These are phyloP conservation scores for Eremothecium gossypii DNA, from an alignment of 1,139 yeast species.

Conservation along the genomic window DNA sequence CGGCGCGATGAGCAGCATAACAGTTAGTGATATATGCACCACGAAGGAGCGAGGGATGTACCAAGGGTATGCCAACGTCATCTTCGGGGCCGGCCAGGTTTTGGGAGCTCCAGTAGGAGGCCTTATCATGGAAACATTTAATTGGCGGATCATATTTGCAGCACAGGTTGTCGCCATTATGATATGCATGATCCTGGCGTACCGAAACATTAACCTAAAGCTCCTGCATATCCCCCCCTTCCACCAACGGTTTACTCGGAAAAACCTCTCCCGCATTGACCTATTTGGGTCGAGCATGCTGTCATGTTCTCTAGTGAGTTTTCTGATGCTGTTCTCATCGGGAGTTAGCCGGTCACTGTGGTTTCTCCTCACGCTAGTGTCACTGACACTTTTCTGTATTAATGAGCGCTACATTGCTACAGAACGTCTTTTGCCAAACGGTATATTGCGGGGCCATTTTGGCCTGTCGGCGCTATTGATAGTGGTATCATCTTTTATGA, in stretches of 20 bases:
- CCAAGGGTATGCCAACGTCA: constrained; percentile 52
- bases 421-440: constrained; percentile 28
- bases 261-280: constrained; percentile 57
- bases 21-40: constrained; percentile 42
- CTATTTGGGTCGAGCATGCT: constrained; percentile 60
- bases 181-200: constrained; percentile 32
- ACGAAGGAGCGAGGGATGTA: constrained; percentile 40
- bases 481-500: constrained; percentile 24
- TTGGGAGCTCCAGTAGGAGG: constrained; percentile 74
- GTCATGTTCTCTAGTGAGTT: constrained; percentile 44
- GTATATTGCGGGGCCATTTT: constrained; percentile 23
- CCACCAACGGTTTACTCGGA: constrained; percentile 31
- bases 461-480: constrained; percentile 25
- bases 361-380: constrained; percentile 12
- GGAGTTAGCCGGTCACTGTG: constrained; percentile 14
- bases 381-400: constrained; percentile 18
- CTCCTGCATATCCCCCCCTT: constrained; percentile 30
- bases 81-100: constrained; percentile 58
- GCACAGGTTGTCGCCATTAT: constrained; percentile 57
- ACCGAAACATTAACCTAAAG: constrained; percentile 23
- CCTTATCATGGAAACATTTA: constrained; percentile 54
- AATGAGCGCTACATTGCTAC: constrained; percentile 25
- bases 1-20: constrained; percentile 37
- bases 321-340: constrained; percentile 36
- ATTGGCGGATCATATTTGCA: constrained; percentile 67